Base-by-base conservation (phyloP, 441 rosid genomes). In the Hypseocharis bilobata region DNA sequence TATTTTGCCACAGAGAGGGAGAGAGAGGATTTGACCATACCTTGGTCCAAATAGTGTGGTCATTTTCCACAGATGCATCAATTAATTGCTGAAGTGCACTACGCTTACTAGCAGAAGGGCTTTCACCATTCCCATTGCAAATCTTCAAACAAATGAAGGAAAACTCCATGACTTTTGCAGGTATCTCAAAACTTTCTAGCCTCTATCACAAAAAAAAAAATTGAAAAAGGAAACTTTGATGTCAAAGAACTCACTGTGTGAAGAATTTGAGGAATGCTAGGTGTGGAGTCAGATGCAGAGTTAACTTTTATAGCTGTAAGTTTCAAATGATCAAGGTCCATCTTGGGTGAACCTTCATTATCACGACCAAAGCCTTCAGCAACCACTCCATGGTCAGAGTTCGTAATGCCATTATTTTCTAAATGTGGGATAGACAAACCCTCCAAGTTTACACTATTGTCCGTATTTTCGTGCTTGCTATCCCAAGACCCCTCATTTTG, bases 211-310 rank as follows among this genome's bases (percentile, higher is more conserved):
- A 51, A 51, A 11, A 56, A 4, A 54, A 13, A 56, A 56, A 13
- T 26, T 2, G 32, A 56, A 25, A 4, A 56, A n/a, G 8, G 11
- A 28, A 13, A 56, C 19, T 26, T 56, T 23, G 17, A 36, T 26
- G 38, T 29, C 65, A 74, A 47, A 65, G 3, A 79, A 67, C 86
- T 82, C 64, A 94, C 99, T 88, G 81, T 75, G 79, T 94, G 89
- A 74, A 94, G 89, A 83, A 91, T 82, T 85, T 89, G 97, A 60
- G 97, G 96, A 77, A 93, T 86, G 83, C 99, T 91, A 70, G 89
- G 91, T 51, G 84, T 87, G 44, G 84, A 62, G 30, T 87, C 90
- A 25, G 74, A 68, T 60, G 69, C 67, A 28, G 82, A 65, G 73
- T 74, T 81, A 56, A 80, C 77, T 80, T 86, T 89, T 64, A 85